A percentile compares a stretch with the other conserved stretches of the same genome.
Conservation (phyloP, 495 filamentous ascomycete genomes). For the Daldinia caldariorum region DNA sequence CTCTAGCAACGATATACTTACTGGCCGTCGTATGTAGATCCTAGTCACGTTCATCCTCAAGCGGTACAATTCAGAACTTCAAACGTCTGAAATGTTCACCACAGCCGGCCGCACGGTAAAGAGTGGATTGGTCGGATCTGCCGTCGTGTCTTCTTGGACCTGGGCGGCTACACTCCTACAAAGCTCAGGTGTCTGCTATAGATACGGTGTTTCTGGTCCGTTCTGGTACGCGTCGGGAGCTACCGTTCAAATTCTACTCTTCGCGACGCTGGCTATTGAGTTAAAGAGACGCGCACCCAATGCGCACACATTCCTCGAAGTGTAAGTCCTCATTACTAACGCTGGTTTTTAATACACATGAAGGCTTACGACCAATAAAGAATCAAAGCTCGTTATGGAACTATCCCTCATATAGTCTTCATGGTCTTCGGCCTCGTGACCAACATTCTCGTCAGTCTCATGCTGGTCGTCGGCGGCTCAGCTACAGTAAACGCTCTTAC, state of each 20-base stretch:
- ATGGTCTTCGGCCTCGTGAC: conserved; percentile 85
- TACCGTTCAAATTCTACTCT: conserved; percentile 83
- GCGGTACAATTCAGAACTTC: conserved; percentile 90
- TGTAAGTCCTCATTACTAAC: conserved; percentile 67
- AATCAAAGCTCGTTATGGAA: conserved; percentile 65
- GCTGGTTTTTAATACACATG: neutral
- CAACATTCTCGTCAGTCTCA: conserved; percentile 86
- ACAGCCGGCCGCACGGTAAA: conserved; percentile 95
- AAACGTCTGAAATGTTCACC: conserved; percentile 97
- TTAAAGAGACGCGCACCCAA: conserved; percentile 88
- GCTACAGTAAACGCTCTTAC: conserved; percentile 87
- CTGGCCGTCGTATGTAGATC: conserved; percentile 47
- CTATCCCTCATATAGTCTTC: conserved; percentile 75
- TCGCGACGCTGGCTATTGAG: conserved; percentile 93
- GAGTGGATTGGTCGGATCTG: conserved; percentile 90
- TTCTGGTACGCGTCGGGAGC: conserved; percentile 84
- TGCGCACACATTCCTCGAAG: conserved; percentile 87
- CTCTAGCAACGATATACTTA: neutral
- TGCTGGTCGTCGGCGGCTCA: conserved; percentile 90
- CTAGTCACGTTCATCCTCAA: conserved; percentile 81
- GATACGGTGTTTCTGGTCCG: conserved; percentile 91
- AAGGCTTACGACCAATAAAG: conserved; percentile 34
- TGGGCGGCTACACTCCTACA: conserved; percentile 89
- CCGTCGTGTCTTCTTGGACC: conserved; percentile 96
- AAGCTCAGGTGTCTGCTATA: conserved; percentile 87